phyloP scores from a whole-genome alignment of 805 yeast species.

The Saccharomycopsis capsularis region DNA sequence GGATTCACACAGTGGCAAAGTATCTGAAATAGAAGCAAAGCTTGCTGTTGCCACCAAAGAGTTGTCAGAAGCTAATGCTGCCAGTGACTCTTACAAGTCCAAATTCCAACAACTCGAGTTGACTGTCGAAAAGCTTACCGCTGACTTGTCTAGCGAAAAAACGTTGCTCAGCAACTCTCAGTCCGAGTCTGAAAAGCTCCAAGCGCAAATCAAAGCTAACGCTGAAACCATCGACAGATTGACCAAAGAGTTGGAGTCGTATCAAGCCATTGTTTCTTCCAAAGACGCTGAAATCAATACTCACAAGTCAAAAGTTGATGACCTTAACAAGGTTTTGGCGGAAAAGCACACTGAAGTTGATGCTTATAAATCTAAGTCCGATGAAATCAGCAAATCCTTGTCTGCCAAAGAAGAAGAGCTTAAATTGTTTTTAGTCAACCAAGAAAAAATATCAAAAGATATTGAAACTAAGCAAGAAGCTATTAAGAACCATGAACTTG shows the following conservation, averaged over 20 bases:
- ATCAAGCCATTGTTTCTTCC: background rate
- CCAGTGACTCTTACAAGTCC: background rate
- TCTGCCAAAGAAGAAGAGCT: background rate
- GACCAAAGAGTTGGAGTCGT: background rate
- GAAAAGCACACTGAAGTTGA: background rate
- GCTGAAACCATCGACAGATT: background rate
- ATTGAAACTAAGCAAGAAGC: slow-evolving; percentile 6
- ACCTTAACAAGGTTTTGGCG: background rate
- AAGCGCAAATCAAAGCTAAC: background rate
- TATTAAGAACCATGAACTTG: slow-evolving; percentile 10
- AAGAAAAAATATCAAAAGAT: slow-evolving; percentile 12
- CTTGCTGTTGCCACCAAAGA: background rate
- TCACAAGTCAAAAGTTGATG: background rate
- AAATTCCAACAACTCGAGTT: slow-evolving; percentile 2
- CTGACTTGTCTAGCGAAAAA: slow-evolving; percentile 16
- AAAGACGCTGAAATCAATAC: slow-evolving; percentile 4
- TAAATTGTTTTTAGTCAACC: slow-evolving; percentile 3
- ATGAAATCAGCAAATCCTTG: background rate
- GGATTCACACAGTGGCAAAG: background rate
- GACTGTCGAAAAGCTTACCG: slow-evolving; percentile 12
- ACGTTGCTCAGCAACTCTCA: slow-evolving; percentile 4
- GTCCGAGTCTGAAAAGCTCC: background rate
- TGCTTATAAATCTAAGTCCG: background rate
- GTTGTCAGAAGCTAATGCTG: background rate
- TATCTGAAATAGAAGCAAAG: background rate